Evolutionary conservation across 768 basidiomycete species (phyloP), one percentile per base, ranked within the genome.

Genomic region (Artomyces pyxidatus): DNA sequence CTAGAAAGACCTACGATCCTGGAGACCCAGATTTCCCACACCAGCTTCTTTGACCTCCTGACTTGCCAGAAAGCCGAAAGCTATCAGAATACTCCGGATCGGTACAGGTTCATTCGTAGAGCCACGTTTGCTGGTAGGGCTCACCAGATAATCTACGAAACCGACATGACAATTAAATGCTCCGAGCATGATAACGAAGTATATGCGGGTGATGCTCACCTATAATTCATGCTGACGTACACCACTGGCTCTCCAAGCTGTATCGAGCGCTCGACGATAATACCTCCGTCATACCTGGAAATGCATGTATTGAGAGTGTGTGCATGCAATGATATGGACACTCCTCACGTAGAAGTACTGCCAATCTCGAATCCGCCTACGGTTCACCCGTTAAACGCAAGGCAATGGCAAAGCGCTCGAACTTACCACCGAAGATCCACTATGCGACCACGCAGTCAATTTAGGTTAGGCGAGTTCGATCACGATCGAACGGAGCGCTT

Each of bases 191-290:
- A 17, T 19, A 10, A 2, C 22, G 11, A n/a, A 22, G 41, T 21
- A 29, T 8, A 42, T 12, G 4, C n/a, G 10, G 21, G 4, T 14
- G 17, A 47, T 58, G 46, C 62, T 49, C 14, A 67, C 68, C 68
- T 64, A 46, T 81, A 80, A 58, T 80, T 80, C 64, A 77, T 71
- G 55, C 72, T 74, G 10, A 80, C 77, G 50, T 71, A 78, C 26
- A 80, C 59, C 7, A 76, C 66, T 0, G 77, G 76, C 41, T 64
- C 58, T 1, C 64, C 65, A 7, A 78, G 54, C 0, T 61, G 60
- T 10, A 75, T 63, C 0, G 77, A 79, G 17, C 72, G 67, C 14
- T 62, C 50, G 6, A 80, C 75, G 32, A 77, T 68, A 7, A 53
- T 51, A 0, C 57, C 61, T 8, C 76, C 75, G 57, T 76, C 71